Evolutionary conservation across 1,139 yeast species (phyloP).

Genomic region (Scheffersomyces lignicola): DNA sequence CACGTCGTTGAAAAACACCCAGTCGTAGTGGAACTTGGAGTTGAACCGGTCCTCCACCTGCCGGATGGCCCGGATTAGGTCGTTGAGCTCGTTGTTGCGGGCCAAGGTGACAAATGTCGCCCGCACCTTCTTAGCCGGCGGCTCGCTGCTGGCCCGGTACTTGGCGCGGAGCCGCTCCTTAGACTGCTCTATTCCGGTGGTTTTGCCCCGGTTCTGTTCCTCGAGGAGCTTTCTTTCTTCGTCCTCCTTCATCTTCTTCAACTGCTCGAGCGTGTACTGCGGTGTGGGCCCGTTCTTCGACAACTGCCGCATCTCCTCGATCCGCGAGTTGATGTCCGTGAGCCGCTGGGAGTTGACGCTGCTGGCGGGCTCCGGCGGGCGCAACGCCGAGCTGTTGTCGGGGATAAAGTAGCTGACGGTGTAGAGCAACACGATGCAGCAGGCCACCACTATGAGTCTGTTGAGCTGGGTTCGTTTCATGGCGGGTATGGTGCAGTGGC

Average conservation of each 20-base stretch:
- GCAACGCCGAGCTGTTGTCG: background rate
- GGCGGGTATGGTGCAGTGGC: too few species aligned
- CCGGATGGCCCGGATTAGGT: conserved; percentile 65
- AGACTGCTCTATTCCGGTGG: background rate
- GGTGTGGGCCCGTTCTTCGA: conserved; percentile 3
- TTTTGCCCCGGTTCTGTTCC: background rate
- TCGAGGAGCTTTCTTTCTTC: background rate
- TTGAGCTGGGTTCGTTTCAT: background rate
- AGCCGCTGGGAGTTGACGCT: too few species aligned
- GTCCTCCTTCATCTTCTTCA: background rate
- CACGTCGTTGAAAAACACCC: conserved; percentile 77
- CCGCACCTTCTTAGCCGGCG: conserved; percentile 34
- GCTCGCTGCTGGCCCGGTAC: background rate
- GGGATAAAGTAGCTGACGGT: background rate
- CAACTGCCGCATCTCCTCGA: background rate
- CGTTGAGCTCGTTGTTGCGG: conserved; percentile 62
- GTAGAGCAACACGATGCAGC: background rate
- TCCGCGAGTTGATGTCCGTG: background rate
- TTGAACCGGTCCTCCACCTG: conserved; percentile 74
- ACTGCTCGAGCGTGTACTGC: background rate
- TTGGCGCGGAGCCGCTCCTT: background rate
- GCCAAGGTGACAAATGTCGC: conserved; percentile 65
- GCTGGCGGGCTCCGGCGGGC: background rate
- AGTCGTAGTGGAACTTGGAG: conserved; percentile 65
- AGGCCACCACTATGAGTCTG: background rate